These are phyloP conservation scores for Fagus crenata DNA, from an alignment of 306 rosid genomes.

Conservation along the genomic window DNA sequence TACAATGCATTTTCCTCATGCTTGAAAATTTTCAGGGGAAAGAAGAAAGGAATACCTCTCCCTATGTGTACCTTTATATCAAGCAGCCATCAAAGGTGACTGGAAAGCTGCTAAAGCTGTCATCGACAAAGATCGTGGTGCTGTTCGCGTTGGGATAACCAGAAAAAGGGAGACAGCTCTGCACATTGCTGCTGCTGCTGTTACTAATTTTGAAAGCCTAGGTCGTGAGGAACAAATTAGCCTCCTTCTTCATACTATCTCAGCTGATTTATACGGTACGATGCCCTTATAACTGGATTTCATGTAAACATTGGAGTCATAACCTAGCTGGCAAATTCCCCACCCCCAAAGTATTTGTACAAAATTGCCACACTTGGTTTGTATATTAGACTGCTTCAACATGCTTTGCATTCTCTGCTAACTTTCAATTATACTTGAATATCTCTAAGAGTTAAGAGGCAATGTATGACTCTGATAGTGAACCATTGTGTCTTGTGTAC, in stretches of 20 bases:
- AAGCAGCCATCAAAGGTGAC: not conserved
- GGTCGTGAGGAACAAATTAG: not conserved
- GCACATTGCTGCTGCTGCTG: not conserved
- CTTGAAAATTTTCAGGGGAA: too few species aligned
- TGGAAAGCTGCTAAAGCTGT: not conserved
- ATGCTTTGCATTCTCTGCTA: too few species aligned
- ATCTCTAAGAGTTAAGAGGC: too few species aligned
- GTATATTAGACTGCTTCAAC: too few species aligned
- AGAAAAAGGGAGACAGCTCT: not conserved
- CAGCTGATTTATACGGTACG: not conserved
- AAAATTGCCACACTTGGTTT: too few species aligned
- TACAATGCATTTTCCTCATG: too few species aligned
- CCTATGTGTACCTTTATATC: not conserved
- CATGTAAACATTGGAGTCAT: not conserved
- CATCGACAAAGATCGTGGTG: not conserved
- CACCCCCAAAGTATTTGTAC: too few species aligned
- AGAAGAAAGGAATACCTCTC: not conserved
- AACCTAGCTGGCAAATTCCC: too few species aligned
- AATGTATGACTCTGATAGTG: too few species aligned
- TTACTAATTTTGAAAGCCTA: not conserved
- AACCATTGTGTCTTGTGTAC: not conserved
- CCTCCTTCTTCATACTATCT: not conserved
- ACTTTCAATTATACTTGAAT: too few species aligned
- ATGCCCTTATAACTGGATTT: not conserved
- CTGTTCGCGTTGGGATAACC: not conserved